Evolutionary conservation across 2,329 filamentous ascomycete species (phyloP), one percentile per base, ranked within the genome.

Genomic region (Botrytis squamosa): DNA sequence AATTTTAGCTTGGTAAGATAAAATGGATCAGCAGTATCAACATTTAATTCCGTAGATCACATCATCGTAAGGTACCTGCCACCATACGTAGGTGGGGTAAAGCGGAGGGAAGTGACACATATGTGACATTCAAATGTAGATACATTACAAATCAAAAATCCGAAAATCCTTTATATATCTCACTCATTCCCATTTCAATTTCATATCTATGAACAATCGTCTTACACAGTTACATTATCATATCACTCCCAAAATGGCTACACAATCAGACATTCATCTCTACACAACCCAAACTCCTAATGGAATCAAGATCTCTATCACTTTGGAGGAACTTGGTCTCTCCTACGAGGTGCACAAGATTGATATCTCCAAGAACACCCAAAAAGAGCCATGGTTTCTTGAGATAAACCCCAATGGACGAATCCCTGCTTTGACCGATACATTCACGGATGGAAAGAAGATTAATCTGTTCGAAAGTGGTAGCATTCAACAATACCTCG

Each of bases 341-440:
- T 88, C 91, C n/a, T 97, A 97, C 85, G 90, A 94, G 83, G 88
- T 90, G 62, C 88, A 91, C 70, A 85, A 88, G 62, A 90, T 97
- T 79, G 87, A 92, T n/a, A 87, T 97, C 74, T 84, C 82, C 76
- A 92, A 92, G 76, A 92, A 94, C 81, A 87, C 85, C n/a, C 93
- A 97, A 79, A 97, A 96, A 79, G 88, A 95, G 82, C 89, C 89
- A 25, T 97, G 93, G 93, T 98, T 95, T 84, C 88, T 97, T 42
- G 90, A 91, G 70, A 97, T 97, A 84, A 97, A 97, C 83, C 94
- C 94, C 76, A 97, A 97, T 82, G 94, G 94, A 76, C 92, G 94
- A 77, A 97, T 97, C 79, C 95, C 94, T 6, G 94, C 94, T 73
- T 80, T 97, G 69, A 96, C 93, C 12, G 94, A 97, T 83, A 92